Base-by-base conservation (phyloP, 805 yeast genomes). In the Kregervanrija pseudodelftensis region DNA sequence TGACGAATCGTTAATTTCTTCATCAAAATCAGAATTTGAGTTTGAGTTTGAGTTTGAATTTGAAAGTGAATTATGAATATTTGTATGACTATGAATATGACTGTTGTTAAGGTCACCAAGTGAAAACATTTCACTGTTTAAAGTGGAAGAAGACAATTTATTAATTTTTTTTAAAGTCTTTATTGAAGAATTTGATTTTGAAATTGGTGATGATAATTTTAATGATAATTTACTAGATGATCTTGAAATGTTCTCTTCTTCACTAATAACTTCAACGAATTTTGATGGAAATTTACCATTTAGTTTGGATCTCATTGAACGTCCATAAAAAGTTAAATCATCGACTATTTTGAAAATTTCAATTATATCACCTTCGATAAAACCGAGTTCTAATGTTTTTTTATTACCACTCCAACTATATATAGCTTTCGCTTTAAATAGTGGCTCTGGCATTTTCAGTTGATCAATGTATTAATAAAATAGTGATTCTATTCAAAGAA, bases 401-500 rank as follows among this genome's bases (percentile, higher is more conserved):
- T 85, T 79, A 57, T 88, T 89, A 12, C 96, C 98, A 15, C 96
- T 82, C 96, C 96, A 90, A 17, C 96, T 87, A 59, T 85, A 91
- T 35, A 76, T 76, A 9, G 99, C 93, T 46, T 58, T 55, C 11
- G 61, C 66, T 41, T 57, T 60, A 47, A 63, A 57, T 17, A 65
- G 65, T 16, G 57, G 37, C 15, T 30, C n/a, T 31, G 28, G 35
- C 40, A 36, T 13, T 17, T 42, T 31, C 11, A 38, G 13, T 17
- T 11, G n/a, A 40, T 31, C 28, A 22, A 7, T 22, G 7, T 22
- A 22, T 5, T 22, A 22, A 5, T 22, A 22, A 22, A 22, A 22
- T 22, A 7, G 28, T 22, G 28, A 22, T 22, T 7, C 28, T 8
- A 5, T 22, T 22, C 7, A 22, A 22, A 22, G n/a, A 22, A 22